phyloP scores from a whole-genome alignment of 2,329 filamentous ascomycete species.

The Fusarium equiseti region DNA sequence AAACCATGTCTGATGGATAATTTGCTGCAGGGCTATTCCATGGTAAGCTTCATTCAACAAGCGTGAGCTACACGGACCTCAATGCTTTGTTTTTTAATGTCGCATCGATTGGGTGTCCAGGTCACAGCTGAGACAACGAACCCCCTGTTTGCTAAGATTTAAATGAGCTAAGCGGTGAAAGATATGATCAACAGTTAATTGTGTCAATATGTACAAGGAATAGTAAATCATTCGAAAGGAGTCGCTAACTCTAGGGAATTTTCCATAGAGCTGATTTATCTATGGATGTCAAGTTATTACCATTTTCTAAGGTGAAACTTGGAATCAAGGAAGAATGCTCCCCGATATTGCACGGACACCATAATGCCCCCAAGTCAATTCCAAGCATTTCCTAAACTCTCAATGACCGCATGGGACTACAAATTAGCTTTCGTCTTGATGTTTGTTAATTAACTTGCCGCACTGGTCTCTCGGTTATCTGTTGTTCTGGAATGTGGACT shows the following conservation, averaged over 20 bases:
- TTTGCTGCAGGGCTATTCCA: conserved; percentile 13
- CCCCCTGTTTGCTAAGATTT: conserved; percentile 11
- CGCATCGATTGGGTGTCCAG: conserved; percentile 11
- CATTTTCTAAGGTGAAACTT: conserved; percentile 22
- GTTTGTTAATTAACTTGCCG: not conserved
- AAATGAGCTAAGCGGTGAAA: conserved; percentile 29
- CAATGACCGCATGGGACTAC: conserved; percentile 7
- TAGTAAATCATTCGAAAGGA: not conserved
- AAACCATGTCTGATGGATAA: not conserved
- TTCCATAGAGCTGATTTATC: not conserved
- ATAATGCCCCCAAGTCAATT: not conserved
- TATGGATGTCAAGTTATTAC: conserved; percentile 3
- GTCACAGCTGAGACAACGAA: conserved; percentile 20
- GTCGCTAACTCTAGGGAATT: not conserved
- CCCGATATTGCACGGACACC: conserved; percentile 12
- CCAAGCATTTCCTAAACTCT: not conserved
- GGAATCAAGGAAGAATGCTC: conserved; percentile 6
- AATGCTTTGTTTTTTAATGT: conserved; percentile 6
- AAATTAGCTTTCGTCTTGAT: not conserved
- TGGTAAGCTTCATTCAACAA: conserved; percentile 14
- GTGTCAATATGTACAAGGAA: conserved; percentile 14
- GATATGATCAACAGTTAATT: conserved; percentile 2
- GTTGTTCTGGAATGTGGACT: not conserved
- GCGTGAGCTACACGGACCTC: conserved; percentile 4
- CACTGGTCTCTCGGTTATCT: not conserved